Evolutionary conservation across 2,329 filamentous ascomycete genomes (phyloP).

Genomic region (Tolypocladium paradoxum): DNA sequence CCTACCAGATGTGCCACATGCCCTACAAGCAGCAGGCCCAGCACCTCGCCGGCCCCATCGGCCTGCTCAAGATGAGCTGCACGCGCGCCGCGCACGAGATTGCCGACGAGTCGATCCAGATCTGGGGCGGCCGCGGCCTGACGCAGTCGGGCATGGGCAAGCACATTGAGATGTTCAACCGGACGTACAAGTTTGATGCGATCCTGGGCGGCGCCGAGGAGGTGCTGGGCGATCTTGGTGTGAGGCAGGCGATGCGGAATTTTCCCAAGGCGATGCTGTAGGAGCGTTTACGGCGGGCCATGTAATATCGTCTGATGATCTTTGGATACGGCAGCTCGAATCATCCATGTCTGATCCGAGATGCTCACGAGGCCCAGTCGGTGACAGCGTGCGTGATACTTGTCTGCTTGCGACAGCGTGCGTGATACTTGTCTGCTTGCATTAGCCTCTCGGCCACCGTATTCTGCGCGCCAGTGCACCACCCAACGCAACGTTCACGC

Average conservation of each 20-base stretch:
- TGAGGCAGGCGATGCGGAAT: constrained; percentile 71
- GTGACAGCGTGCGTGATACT: background rate
- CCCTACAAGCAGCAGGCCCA: constrained; percentile 65
- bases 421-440: background rate
- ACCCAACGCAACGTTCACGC: constrained; percentile 6
- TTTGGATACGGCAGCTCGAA: background rate
- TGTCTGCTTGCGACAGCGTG: background rate
- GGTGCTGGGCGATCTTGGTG: constrained; percentile 69
- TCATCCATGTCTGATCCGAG: background rate
- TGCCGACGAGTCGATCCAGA: constrained; percentile 74
- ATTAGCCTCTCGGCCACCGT: background rate
- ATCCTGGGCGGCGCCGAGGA: constrained; percentile 77
- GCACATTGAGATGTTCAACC: constrained; percentile 74
- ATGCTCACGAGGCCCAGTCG: background rate
- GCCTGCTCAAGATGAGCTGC: constrained; percentile 66
- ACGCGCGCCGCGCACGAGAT: constrained; percentile 74
- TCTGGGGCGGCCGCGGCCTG: constrained; percentile 72
- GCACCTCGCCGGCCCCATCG: constrained; percentile 70
- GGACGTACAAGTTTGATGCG: constrained; percentile 73
- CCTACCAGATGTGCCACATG: constrained; percentile 84
- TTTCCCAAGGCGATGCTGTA: constrained; percentile 81
- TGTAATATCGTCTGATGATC: background rate
- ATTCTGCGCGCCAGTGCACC: background rate
- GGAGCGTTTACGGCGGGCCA: background rate
- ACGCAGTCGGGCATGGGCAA: constrained; percentile 77